Base-by-base conservation (phyloP, 352 stramenopile genomes). In the Globisporangium acanthophoron region DNA sequence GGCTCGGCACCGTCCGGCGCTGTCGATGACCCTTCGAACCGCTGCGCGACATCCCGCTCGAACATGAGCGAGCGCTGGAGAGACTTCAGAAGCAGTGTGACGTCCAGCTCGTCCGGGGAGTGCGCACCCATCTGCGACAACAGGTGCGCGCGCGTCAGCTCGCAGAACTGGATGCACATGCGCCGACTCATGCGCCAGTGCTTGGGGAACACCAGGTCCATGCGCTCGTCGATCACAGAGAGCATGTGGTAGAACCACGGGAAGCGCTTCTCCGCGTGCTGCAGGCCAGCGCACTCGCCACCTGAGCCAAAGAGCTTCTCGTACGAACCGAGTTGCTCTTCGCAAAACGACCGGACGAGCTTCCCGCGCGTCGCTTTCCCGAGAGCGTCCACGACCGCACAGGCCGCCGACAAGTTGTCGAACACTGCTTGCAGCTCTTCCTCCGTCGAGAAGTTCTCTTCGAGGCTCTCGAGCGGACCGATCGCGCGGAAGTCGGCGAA, bases 131-230 rank as follows among this genome's bases (percentile, higher is more conserved):
- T 80, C 56, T 92, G 74, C 9, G 70, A 61, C 27, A 92, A 73
- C 37, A 91, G 70, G 70, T 95, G 71, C 35, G 66, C 69, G 9
- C 89, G 75, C 16, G 92, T 98, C 35, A 73, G 61, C 41, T 96
- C 85, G 52, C 97, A 91, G 67, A 99, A 99, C 43, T 75, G 74
- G 50, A 97, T 82, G 48, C 93, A 97, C 52, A 99, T 77, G 33
- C 89, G 84, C 15, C 96, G 85, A 37, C 96, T 84, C 56, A 99
- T 87, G 62, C 94, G 92, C 97, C 97, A 99, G 65, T 98, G 85
- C 46, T 80, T 78, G 1, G 97, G 97, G 64, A 99, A 99, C 12
- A 99, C 87, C 40, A 78, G 70, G 50, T 94, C 85, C 77, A 98
- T 98, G 51, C 88, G 88, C 58, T 76, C 69, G 51, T 88, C 78